Conservation (phyloP, 192 early-diverging fungal species). For the Backusella mclennaniae region DNA sequence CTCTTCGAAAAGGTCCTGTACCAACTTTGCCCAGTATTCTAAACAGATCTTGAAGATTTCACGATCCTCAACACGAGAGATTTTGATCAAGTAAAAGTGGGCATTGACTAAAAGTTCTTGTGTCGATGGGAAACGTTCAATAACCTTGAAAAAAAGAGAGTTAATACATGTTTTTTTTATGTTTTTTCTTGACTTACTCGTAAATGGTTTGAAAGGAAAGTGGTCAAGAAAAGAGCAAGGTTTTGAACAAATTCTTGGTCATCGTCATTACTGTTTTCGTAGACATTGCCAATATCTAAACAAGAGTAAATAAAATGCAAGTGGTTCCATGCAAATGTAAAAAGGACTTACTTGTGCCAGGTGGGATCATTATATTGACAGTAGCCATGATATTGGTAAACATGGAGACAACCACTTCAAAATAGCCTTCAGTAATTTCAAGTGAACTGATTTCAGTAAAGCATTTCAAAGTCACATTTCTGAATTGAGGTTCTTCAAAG, state of each 20-base stretch:
- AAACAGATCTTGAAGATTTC: slow-evolving; percentile 98
- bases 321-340: neutral
- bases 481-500: slow-evolving; percentile 80
- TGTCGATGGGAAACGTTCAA: slow-evolving; percentile 53
- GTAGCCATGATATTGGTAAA: slow-evolving; percentile 80
- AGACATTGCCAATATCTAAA: slow-evolving; percentile 77
- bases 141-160: slow-evolving; percentile 34
- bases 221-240: slow-evolving; percentile 88
- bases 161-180: neutral
- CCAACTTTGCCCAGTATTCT: slow-evolving; percentile 96
- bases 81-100: slow-evolving; percentile 87
- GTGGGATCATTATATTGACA: slow-evolving; percentile 69
- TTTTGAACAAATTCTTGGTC: slow-evolving; percentile 98
- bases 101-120: slow-evolving; percentile 65
- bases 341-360: slow-evolving; percentile 53
- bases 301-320: neutral
- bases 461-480: slow-evolving; percentile 94
- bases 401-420: slow-evolving; percentile 83
- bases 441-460: slow-evolving; percentile 96
- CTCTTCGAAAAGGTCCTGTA: slow-evolving; percentile 90
- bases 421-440: slow-evolving; percentile 75
- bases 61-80: slow-evolving; percentile 91
- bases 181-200: slow-evolving; percentile 51
- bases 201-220: slow-evolving; percentile 81
- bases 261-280: slow-evolving; percentile 80